Evolutionary conservation across 768 basidiomycete genomes (phyloP).

Genomic region (Panellus pusillus): DNA sequence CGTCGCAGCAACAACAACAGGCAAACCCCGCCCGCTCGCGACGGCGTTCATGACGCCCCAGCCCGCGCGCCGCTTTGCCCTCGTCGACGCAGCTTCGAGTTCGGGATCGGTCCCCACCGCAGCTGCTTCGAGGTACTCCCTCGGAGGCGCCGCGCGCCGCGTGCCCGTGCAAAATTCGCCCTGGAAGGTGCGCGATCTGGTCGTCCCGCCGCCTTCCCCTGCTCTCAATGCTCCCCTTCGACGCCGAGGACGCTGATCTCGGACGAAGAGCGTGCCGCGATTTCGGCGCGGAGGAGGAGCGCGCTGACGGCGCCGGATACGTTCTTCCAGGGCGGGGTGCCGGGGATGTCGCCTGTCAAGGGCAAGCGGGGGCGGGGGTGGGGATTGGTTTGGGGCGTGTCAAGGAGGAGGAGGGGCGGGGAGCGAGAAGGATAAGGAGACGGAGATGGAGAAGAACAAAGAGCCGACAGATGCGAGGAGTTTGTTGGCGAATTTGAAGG

Average conservation of each 20-base stretch:
- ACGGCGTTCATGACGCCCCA: slow-evolving; percentile 20
- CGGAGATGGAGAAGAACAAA: slow-evolving; percentile 16
- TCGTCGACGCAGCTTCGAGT: background rate
- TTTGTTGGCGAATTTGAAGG: slow-evolving; percentile 49
- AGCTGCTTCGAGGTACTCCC: slow-evolving; percentile 12
- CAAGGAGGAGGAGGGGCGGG: background rate
- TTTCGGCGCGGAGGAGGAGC: slow-evolving; percentile 28
- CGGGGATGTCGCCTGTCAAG: slow-evolving; percentile 19
- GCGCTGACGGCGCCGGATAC: slow-evolving; percentile 20
- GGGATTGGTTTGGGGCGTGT: slow-evolving; percentile 7
- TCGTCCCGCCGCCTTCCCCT: slow-evolving; percentile 20
- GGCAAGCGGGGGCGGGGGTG: too few species aligned
- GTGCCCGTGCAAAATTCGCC: slow-evolving; percentile 18
- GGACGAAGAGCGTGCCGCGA: slow-evolving; percentile 13
- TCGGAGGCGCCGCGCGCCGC: slow-evolving; percentile 16
- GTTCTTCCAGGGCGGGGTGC: slow-evolving; percentile 14
- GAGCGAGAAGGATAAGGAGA: slow-evolving; percentile 16
- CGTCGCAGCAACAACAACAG: background rate
- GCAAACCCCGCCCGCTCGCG: slow-evolving; percentile 4
- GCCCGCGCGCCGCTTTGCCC: background rate
- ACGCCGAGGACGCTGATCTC: slow-evolving; percentile 32
- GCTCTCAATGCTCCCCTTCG: slow-evolving; percentile 34
- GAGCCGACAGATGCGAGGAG: slow-evolving; percentile 38
- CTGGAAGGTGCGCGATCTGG: slow-evolving; percentile 26
- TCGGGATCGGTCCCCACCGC: background rate